A percentile compares a stretch with the other conserved stretches of the same genome.
phyloP scores from a whole-genome alignment of 768 basidiomycete genomes.

The Termitomyces sp. region DNA sequence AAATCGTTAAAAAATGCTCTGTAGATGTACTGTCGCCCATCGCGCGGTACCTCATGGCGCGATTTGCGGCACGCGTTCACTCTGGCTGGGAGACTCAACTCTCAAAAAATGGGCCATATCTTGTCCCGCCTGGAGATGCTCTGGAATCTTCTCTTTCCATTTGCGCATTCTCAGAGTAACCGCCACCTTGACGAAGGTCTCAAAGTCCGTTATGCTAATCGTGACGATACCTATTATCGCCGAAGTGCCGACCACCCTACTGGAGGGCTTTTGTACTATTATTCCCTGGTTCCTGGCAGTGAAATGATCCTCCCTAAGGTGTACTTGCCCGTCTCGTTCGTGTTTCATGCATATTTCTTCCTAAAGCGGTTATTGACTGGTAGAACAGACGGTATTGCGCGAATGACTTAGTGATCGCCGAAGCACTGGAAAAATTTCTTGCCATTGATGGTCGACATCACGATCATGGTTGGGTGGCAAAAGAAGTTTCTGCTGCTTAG shows the following conservation, averaged over 20 bases:
- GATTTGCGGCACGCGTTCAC: slow-evolving; percentile 21
- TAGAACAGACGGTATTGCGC: slow-evolving; percentile 21
- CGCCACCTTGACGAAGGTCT: slow-evolving; percentile 16
- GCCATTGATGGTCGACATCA: slow-evolving; percentile 9
- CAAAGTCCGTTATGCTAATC: not conserved
- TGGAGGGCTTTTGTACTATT: slow-evolving; percentile 24
- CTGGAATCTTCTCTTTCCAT: slow-evolving; percentile 26
- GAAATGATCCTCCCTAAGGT: slow-evolving; percentile 24
- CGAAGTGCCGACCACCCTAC: slow-evolving; percentile 18
- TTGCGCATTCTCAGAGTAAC: slow-evolving; percentile 17
- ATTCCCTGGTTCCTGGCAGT: slow-evolving; percentile 21
- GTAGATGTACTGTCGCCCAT: slow-evolving; percentile 25
- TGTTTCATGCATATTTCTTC: not conserved
- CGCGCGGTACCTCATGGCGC: slow-evolving; percentile 21
- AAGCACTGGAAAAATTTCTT: slow-evolving; percentile 23
- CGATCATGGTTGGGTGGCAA: slow-evolving; percentile 22
- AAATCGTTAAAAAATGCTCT: not conserved
- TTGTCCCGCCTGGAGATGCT: slow-evolving; percentile 19
- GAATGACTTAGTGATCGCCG: slow-evolving; percentile 19
- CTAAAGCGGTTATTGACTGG: not conserved
- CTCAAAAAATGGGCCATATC: slow-evolving; percentile 16
- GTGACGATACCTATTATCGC: slow-evolving; percentile 4
- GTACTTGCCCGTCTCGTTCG: slow-evolving; percentile 26
- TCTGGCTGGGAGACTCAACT: slow-evolving; percentile 20
- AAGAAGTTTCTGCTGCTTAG: slow-evolving; percentile 21